These are phyloP conservation scores for Aspergillus saccharolyticus DNA, from an alignment of 495 filamentous ascomycete species.

Conservation along the genomic window DNA sequence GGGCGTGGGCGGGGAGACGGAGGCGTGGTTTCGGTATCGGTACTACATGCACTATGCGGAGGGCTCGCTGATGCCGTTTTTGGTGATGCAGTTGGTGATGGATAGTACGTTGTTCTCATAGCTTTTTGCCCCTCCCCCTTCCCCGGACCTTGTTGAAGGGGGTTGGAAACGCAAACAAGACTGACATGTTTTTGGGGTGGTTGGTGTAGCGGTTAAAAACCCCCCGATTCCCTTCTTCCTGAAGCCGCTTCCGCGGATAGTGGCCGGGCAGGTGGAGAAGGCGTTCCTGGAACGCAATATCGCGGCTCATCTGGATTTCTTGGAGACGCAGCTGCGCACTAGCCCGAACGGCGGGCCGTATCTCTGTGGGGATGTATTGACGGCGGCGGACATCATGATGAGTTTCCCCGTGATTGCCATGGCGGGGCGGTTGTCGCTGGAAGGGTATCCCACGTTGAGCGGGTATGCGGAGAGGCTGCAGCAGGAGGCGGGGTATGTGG, in stretches of 20 bases:
- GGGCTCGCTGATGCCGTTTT: slow-evolving; percentile 67
- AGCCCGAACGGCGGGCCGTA: slow-evolving; percentile 59
- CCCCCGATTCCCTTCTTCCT: slow-evolving; percentile 78
- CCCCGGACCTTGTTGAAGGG: background rate
- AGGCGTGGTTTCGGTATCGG: slow-evolving; percentile 70
- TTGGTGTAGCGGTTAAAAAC: slow-evolving; percentile 59
- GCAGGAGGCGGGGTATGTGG: slow-evolving; percentile 56
- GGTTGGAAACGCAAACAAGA: too few relatives aligned
- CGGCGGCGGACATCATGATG: slow-evolving; percentile 76
- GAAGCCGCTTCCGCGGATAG: slow-evolving; percentile 62
- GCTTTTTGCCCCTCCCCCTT: background rate
- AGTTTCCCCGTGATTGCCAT: slow-evolving; percentile 65
- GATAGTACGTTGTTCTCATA: slow-evolving; percentile 51
- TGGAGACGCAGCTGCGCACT: slow-evolving; percentile 65
- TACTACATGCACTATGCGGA: slow-evolving; percentile 82
- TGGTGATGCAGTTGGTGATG: slow-evolving; percentile 56
- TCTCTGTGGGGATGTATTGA: slow-evolving; percentile 66
- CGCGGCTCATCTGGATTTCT: slow-evolving; percentile 59
- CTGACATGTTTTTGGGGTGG: too few relatives aligned
- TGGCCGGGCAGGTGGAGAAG: slow-evolving; percentile 57
- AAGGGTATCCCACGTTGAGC: slow-evolving; percentile 57
- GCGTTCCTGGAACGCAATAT: slow-evolving; percentile 60
- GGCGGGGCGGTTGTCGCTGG: slow-evolving; percentile 36
- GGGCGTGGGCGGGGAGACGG: slow-evolving; percentile 61
- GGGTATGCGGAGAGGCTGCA: slow-evolving; percentile 61